Conservation (phyloP, 2,329 filamentous ascomycete genomes). For the Fusarium musae region DNA sequence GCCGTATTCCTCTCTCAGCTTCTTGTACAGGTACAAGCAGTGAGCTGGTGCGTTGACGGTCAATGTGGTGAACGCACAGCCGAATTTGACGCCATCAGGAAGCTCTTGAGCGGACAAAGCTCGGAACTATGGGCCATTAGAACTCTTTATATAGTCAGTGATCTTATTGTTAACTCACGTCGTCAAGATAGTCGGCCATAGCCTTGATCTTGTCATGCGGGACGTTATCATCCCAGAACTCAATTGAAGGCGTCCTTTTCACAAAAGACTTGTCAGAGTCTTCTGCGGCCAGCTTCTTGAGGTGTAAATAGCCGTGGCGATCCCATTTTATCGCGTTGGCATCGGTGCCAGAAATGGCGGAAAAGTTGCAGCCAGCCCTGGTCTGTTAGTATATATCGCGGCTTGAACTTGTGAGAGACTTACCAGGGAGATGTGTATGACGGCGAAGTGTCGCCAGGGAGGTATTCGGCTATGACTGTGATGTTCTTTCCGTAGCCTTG, state of each 20-base stretch:
- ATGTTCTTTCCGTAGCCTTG: not conserved
- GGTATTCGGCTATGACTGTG: not conserved
- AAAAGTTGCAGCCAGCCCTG: constrained; percentile 9
- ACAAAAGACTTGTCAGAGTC: not conserved
- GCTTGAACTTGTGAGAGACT: not conserved
- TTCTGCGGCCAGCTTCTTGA: not conserved
- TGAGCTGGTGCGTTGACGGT: constrained; percentile 3
- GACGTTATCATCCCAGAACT: constrained; percentile 5
- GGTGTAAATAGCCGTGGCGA: not conserved
- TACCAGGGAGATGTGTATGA: constrained; percentile 12
- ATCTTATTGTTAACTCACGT: not conserved
- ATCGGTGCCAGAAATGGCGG: constrained; percentile 8
- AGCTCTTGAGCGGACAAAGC: not conserved
- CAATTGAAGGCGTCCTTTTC: not conserved
- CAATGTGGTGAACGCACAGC: not conserved
- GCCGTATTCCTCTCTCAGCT: not conserved
- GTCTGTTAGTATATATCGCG: not conserved
- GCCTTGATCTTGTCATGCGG: constrained; percentile 10
- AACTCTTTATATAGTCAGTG: accelerated
- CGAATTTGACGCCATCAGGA: not conserved
- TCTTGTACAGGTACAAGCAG: not conserved
- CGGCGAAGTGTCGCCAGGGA: not conserved
- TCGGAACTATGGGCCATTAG: not conserved
- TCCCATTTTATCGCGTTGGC: constrained; percentile 12
- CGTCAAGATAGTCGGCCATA: not conserved